Evolutionary conservation across 257 asterid genomes (phyloP).

Genomic region (Solanum bulbocastanum): DNA sequence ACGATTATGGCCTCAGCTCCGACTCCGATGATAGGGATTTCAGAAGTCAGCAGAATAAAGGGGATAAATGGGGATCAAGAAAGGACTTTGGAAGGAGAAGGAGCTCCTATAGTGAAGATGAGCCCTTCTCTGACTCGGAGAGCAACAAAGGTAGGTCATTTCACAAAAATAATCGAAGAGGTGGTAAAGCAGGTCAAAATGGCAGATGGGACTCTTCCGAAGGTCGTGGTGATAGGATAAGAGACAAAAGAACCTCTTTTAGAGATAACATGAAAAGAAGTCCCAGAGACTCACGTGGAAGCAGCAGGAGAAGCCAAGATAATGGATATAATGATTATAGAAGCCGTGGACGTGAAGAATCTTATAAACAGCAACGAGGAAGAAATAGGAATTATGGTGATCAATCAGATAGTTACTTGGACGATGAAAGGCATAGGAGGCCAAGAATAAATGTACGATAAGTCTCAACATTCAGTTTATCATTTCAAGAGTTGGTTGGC

Average conservation of each 20-base stretch:
- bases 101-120: constrained; percentile 15
- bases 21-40: constrained; percentile 35
- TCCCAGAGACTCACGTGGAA: constrained; percentile 25
- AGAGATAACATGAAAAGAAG: constrained; percentile 25
- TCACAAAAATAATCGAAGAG: constrained; percentile 16
- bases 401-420: constrained; percentile 35
- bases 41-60: constrained; percentile 21
- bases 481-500: neutral
- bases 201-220: constrained; percentile 6
- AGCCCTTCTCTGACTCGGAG: constrained; percentile 29
- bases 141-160: constrained; percentile 28
- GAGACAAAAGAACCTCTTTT: constrained; percentile 10
- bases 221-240: constrained; percentile 14
- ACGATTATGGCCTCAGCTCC: constrained; percentile 37
- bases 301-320: constrained; percentile 21
- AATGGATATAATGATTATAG: constrained; percentile 13
- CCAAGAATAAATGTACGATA: constrained; percentile 69
- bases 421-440: constrained; percentile 37
- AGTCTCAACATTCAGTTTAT: neutral
- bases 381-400: constrained; percentile 19
- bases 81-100: constrained; percentile 25
- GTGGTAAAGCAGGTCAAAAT: constrained; percentile 11
- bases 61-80: constrained; percentile 25
- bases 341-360: constrained; percentile 30
- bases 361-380: constrained; percentile 35